Evolutionary conservation across 495 filamentous ascomycete genomes (phyloP).

Genomic region (Neurospora sublineolata): DNA sequence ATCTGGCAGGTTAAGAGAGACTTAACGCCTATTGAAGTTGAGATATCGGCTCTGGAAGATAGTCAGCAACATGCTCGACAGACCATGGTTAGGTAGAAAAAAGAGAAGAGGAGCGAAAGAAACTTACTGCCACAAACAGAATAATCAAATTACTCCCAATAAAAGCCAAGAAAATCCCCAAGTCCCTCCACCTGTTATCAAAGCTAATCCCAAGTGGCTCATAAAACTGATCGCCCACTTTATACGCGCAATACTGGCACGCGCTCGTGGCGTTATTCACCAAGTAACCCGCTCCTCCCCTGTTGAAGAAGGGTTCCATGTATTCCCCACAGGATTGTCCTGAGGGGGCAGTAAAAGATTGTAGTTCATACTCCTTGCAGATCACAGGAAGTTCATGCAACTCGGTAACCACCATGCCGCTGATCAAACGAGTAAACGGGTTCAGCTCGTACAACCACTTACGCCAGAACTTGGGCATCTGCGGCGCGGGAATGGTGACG

Average conservation of each 20-base stretch:
- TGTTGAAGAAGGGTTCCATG: slow-evolving; percentile 55
- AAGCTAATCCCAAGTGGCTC: slow-evolving; percentile 50
- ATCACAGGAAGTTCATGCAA: slow-evolving; percentile 52
- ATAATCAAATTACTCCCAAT: slow-evolving; percentile 67
- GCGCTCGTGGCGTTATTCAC: slow-evolving; percentile 47
- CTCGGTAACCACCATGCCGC: slow-evolving; percentile 66
- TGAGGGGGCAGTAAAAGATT: slow-evolving; percentile 46
- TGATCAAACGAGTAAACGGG: slow-evolving; percentile 73
- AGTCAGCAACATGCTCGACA: too few relatives aligned
- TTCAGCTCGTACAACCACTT: slow-evolving; percentile 73
- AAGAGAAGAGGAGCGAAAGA: neutral
- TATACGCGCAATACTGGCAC: slow-evolving; percentile 71
- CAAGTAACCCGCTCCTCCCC: slow-evolving; percentile 57
- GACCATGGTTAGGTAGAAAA: slow-evolving; percentile 5
- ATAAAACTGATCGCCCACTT: slow-evolving; percentile 69
- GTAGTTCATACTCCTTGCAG: slow-evolving; percentile 47
- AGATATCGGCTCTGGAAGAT: slow-evolving; percentile 44
- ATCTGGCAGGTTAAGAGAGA: neutral
- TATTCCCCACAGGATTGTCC: slow-evolving; percentile 60
- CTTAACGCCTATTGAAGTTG: slow-evolving; percentile 52
- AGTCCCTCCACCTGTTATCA: slow-evolving; percentile 61
- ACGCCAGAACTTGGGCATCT: slow-evolving; percentile 69
- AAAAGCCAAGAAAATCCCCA: slow-evolving; percentile 66
- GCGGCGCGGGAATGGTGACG: slow-evolving; percentile 61
- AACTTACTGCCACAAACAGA: slow-evolving; percentile 55